Conservation (phyloP, 345 rosid species). For the Arabidopsis thaliana region TAIR10.1 NC_003075.7:13947501-13948000, state of each 20-base stretch:
- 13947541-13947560: constrained; percentile 60
- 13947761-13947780: constrained; percentile 68
- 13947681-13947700: not conserved
- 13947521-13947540: constrained; percentile 70
- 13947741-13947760: not conserved
- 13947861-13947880: constrained; percentile 58
- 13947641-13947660: not conserved
- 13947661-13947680: constrained; percentile 27
- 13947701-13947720: constrained; percentile 17
- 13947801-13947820: constrained; percentile 91
- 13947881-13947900: constrained; percentile 5
- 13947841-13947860: constrained; percentile 94
- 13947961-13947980: constrained; percentile 89
- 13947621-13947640: constrained; percentile 20
- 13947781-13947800: constrained; percentile 94
- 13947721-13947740: not conserved
- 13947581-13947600: constrained; percentile 92
- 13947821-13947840: constrained; percentile 92
- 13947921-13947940: constrained; percentile 36
- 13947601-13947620: constrained; percentile 18
- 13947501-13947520: constrained; percentile 61
- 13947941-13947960: constrained; percentile 78
- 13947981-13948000: constrained; percentile 85
- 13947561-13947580: constrained; percentile 83
- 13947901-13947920: constrained; percentile 17